These are phyloP conservation scores for Boletus reticulatus DNA, from an alignment of 768 basidiomycete species.

Conservation along the genomic window DNA sequence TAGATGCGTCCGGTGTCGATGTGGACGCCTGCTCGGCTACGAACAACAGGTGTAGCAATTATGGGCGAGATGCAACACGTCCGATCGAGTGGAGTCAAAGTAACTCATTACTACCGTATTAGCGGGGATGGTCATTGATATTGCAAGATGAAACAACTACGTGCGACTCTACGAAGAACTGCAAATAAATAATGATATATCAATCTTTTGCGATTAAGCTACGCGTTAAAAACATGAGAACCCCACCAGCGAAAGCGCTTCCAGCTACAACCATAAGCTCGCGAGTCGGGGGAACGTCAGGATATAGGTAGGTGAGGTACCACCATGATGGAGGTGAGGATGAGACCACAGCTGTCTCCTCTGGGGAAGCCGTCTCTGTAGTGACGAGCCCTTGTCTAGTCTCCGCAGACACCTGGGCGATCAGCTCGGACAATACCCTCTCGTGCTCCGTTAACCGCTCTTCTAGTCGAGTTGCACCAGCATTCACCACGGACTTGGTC, in stretches of 20 bases:
- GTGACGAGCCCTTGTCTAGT: constrained; percentile 7
- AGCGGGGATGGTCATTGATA: no score
- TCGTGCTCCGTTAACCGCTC: constrained; percentile 50
- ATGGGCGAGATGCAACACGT: no score
- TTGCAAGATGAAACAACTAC: background rate
- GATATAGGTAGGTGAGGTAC: constrained; percentile 9
- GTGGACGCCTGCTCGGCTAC: no score
- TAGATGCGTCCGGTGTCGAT: no score
- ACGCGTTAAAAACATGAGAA: constrained; percentile 21
- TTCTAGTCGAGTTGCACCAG: constrained; percentile 47
- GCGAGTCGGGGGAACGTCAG: constrained; percentile 9
- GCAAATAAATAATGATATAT: constrained; percentile 6
- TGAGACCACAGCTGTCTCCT: background rate
- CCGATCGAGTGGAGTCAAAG: no score
- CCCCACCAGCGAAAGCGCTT: constrained; percentile 28
- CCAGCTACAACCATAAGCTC: constrained; percentile 30
- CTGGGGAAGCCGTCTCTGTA: constrained; percentile 1
- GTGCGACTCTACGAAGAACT: background rate
- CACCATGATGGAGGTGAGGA: constrained; percentile 4
- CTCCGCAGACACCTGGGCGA: constrained; percentile 15
- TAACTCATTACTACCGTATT: no score
- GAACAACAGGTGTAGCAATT: no score
- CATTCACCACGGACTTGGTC: constrained; percentile 43
- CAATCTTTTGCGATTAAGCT: constrained; percentile 15
- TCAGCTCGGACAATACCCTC: constrained; percentile 29